A percentile compares a stretch with the other conserved stretches of the same genome.
Evolutionary conservation across 2,329 filamentous ascomycete genomes (phyloP).

Genomic region (Helotiales sp.): DNA sequence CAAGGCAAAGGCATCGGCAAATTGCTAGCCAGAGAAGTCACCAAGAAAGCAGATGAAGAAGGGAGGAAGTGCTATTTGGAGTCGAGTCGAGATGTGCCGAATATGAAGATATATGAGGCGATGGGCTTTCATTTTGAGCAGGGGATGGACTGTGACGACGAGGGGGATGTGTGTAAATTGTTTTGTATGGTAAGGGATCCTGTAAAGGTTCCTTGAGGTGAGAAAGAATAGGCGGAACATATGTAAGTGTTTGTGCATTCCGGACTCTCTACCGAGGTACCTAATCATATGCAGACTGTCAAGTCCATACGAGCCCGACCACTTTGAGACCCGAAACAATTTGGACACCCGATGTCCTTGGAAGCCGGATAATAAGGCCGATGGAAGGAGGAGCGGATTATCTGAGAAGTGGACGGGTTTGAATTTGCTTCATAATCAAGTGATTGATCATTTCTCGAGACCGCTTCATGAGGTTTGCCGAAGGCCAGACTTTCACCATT

Average conservation of each 20-base stretch:
- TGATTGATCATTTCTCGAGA: too few relatives aligned
- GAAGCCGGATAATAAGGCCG: too few relatives aligned
- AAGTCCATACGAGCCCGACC: neutral
- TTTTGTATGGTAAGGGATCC: conserved; percentile 50
- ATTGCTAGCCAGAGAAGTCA: conserved; percentile 62
- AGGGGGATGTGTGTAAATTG: conserved; percentile 54
- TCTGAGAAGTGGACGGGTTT: too few relatives aligned
- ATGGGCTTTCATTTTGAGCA: conserved; percentile 67
- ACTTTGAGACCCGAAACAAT: neutral
- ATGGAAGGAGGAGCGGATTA: too few relatives aligned
- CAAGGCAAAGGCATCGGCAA: conserved; percentile 69
- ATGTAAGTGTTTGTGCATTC: neutral
- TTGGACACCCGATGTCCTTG: neutral
- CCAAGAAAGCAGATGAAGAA: conserved; percentile 62
- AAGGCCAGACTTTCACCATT: too few relatives aligned
- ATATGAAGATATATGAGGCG: conserved; percentile 68
- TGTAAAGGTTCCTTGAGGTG: conserved; percentile 9
- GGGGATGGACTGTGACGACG: conserved; percentile 67
- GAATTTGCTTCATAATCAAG: too few relatives aligned
- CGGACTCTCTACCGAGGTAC: neutral
- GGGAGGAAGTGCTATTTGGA: conserved; percentile 69
- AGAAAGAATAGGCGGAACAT: neutral
- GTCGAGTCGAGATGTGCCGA: conserved; percentile 66
- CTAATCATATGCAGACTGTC: neutral
- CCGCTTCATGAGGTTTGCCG: too few relatives aligned